Evolutionary conservation across 768 basidiomycete genomes (phyloP), one percentile per base, ranked within the genome.

Genomic region (Trametes meyenii): DNA sequence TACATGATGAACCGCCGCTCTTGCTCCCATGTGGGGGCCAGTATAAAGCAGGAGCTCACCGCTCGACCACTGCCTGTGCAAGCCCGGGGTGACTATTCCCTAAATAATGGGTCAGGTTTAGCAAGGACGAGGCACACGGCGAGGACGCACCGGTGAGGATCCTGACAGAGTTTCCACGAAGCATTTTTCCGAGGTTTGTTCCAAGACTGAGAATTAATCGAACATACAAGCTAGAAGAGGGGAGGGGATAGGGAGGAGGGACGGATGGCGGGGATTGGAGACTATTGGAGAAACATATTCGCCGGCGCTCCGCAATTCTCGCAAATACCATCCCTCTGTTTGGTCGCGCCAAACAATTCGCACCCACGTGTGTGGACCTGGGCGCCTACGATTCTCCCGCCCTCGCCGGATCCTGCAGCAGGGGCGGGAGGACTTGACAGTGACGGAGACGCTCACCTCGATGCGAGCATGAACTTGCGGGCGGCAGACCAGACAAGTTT

Each of bases 11-110:
- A 78, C 82, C 75, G 81, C 76, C 77, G 77, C 79, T 78, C 76
- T 77, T 74, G 78, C 77, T 79, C 78, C 74, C 63, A 68, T 63
- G 46, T 65, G 60, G 63, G 60, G 45, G 71, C 75, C 68, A 72
- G 67, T 60, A 54, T 46, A 66, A 77, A 78, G 78, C 77, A 76
- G 79, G 79, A 78, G 83, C 96, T 89, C 84, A 97, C 96, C 94
- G 89, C 84, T 97, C 94, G 71, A 94, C 92, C 77, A 99, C 94
- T 63, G 88, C 83, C 72, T 90, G 85, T 76, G 96, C 96, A 81
- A 99, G 90, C 84, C 96, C 92, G 71, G 94, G 94, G 80, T 99
- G 97, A 75, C 93, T 95, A 78, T 96, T 96, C 74, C 96, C 96
- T 97, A 77, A 13, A 55, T 14, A 58, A n/a, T 60, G 61, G 64